Evolutionary conservation across 768 basidiomycete species (phyloP).

Genomic region (Mycena galopus): DNA sequence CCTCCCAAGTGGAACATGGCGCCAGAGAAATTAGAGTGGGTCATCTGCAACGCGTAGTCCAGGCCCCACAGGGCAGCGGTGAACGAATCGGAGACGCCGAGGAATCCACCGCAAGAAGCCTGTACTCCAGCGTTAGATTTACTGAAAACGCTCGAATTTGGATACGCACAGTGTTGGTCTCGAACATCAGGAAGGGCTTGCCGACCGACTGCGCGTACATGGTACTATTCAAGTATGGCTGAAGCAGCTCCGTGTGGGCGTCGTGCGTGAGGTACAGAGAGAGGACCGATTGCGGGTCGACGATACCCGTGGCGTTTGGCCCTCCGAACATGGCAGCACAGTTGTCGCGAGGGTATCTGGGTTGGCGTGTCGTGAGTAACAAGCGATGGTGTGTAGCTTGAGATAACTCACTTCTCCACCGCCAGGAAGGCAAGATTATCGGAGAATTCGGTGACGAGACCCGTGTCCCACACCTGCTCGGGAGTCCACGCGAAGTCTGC

Average conservation of each 20-base stretch:
- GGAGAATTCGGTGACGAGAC: too few species aligned
- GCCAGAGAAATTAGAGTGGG: slow-evolving; percentile 46
- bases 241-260: slow-evolving; percentile 50
- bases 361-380: background rate
- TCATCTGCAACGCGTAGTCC: slow-evolving; percentile 65
- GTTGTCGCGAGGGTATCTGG: too few species aligned
- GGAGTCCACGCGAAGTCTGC: too few species aligned
- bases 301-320: slow-evolving; percentile 5
- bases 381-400: too few species aligned
- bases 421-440: too few species aligned
- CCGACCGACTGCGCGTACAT: slow-evolving; percentile 45
- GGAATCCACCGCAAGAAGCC: slow-evolving; percentile 68
- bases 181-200: slow-evolving; percentile 64
- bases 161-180: slow-evolving; percentile 45
- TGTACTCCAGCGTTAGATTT: too few species aligned
- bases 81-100: slow-evolving; percentile 64
- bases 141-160: too few species aligned
- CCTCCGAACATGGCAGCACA: too few species aligned
- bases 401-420: too few species aligned
- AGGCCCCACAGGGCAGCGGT: slow-evolving; percentile 64
- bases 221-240: slow-evolving; percentile 53
- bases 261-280: background rate
- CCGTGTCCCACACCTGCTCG: too few species aligned
- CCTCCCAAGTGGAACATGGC: slow-evolving; percentile 59
- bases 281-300: slow-evolving; percentile 44